A percentile compares a stretch with the other conserved stretches of the same genome.
phyloP scores from a whole-genome alignment of 257 asterid genomes.

The Eustoma russellianum region DNA sequence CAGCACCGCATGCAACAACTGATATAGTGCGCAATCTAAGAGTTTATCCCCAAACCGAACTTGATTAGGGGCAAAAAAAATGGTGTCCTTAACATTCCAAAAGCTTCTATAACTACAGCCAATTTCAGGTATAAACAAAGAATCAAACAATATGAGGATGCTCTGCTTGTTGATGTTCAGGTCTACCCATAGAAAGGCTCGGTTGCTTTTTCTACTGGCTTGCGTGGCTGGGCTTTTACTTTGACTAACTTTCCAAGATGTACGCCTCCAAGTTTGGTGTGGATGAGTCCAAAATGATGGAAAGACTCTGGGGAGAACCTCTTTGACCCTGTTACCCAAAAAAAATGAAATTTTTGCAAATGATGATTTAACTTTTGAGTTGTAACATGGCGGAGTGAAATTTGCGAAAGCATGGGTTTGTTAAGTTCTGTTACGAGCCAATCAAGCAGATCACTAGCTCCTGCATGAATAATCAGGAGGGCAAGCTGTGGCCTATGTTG shows the following conservation, averaged over 20 bases:
- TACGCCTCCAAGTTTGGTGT: constrained; percentile 30
- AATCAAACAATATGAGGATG: constrained; percentile 27
- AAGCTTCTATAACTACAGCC: too few species aligned
- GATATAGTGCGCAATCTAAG: too few species aligned
- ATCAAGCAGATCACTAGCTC: constrained; percentile 26
- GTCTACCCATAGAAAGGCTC: constrained; percentile 37
- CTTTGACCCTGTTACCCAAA: constrained; percentile 30
- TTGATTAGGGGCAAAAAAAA: too few species aligned
- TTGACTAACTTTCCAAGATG: constrained; percentile 26
- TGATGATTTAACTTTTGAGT: too few species aligned
- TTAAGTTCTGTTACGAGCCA: constrained; percentile 32
- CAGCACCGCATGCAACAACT: too few species aligned
- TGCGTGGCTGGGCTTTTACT: constrained; percentile 39
- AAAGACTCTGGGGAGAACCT: constrained; percentile 40
- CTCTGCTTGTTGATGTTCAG: constrained; percentile 32
- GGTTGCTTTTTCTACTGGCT: constrained; percentile 36
- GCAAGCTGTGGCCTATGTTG: constrained; percentile 33
- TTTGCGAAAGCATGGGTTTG: constrained; percentile 34
- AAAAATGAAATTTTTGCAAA: too few species aligned
- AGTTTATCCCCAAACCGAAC: too few species aligned
- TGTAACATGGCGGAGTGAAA: too few species aligned
- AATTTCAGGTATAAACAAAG: too few species aligned
- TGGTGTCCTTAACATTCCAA: too few species aligned
- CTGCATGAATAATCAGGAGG: constrained; percentile 36
- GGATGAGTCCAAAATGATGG: constrained; percentile 33